Evolutionary conservation across 148 eudicot genomes (phyloP).

Genomic region (Chenopodium quinoa): DNA sequence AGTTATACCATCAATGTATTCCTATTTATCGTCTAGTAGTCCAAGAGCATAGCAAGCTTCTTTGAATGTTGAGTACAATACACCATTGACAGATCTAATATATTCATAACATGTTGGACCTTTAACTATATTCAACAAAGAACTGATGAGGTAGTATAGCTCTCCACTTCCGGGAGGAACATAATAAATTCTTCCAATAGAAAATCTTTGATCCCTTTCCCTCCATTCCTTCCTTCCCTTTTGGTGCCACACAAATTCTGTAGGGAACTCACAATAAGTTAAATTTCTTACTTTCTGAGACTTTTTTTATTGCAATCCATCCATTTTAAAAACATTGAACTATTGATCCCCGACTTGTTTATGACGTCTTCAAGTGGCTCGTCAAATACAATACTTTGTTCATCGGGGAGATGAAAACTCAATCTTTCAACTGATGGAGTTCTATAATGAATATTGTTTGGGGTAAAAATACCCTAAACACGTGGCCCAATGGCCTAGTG

Average conservation of each 20-base stretch:
- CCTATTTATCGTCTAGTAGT: not conserved
- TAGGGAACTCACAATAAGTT: too few species aligned
- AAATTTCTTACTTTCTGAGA: too few species aligned
- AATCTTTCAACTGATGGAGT: not conserved
- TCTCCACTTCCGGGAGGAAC: not conserved
- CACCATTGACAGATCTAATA: not conserved
- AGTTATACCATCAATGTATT: not conserved
- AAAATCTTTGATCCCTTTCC: not conserved
- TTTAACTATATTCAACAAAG: not conserved
- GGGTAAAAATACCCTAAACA: too few species aligned
- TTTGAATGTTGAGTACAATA: not conserved
- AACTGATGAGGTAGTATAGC: not conserved
- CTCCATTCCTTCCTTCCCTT: too few species aligned
- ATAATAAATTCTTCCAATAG: not conserved
- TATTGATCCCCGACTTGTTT: too few species aligned
- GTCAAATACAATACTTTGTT: not conserved
- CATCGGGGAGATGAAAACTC: not conserved
- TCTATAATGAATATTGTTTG: too few species aligned
- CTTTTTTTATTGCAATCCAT: too few species aligned
- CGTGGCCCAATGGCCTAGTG: too few species aligned
- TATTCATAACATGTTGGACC: constrained; percentile 7
- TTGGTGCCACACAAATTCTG: too few species aligned
- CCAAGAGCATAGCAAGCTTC: not conserved
- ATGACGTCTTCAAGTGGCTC: too few species aligned
- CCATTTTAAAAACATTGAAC: too few species aligned